A percentile compares a stretch with the other conserved stretches of the same genome.
These are phyloP conservation scores for Agaricus subrufescens DNA, from an alignment of 768 basidiomycete species.

Conservation along the genomic window DNA sequence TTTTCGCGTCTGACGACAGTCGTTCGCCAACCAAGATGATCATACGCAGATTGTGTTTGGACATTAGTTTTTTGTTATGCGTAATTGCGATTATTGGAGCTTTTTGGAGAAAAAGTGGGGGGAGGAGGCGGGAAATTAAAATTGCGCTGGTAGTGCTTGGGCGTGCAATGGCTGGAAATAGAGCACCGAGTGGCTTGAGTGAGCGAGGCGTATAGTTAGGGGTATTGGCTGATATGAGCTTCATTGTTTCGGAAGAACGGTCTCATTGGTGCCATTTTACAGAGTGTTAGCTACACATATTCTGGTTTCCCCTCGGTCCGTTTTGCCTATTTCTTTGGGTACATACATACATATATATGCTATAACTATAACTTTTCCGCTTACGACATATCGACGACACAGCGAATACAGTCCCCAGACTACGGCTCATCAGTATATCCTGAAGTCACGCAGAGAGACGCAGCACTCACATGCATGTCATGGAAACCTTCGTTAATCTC, in stretches of 20 bases:
- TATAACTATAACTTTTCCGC: neutral
- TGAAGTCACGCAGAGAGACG: neutral
- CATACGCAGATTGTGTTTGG: slow-evolving; percentile 70
- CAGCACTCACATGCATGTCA: slow-evolving; percentile 90
- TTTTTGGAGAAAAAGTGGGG: slow-evolving; percentile 65
- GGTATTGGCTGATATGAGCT: neutral
- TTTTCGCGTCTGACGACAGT: slow-evolving; percentile 56
- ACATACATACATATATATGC: neutral
- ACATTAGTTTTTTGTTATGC: slow-evolving; percentile 69
- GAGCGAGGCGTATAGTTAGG: slow-evolving; percentile 41
- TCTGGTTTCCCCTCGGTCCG: neutral
- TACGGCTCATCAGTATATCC: slow-evolving; percentile 20
- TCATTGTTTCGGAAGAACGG: neutral
- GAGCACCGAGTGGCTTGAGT: slow-evolving; percentile 37
- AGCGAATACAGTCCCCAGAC: slow-evolving; percentile 89
- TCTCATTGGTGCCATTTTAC: neutral
- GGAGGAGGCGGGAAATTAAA: slow-evolving; percentile 63
- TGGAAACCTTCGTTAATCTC: slow-evolving; percentile 87
- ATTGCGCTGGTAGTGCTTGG: slow-evolving; percentile 64
- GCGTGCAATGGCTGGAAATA: slow-evolving; percentile 63
- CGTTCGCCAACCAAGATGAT: slow-evolving; percentile 65
- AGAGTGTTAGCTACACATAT: neutral
- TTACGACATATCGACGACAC: slow-evolving; percentile 86
- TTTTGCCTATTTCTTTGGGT: neutral
- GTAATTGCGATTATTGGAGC: slow-evolving; percentile 53